Base-by-base conservation (phyloP, 495 filamentous ascomycete genomes). In the Penicillium flavigenum region DNA sequence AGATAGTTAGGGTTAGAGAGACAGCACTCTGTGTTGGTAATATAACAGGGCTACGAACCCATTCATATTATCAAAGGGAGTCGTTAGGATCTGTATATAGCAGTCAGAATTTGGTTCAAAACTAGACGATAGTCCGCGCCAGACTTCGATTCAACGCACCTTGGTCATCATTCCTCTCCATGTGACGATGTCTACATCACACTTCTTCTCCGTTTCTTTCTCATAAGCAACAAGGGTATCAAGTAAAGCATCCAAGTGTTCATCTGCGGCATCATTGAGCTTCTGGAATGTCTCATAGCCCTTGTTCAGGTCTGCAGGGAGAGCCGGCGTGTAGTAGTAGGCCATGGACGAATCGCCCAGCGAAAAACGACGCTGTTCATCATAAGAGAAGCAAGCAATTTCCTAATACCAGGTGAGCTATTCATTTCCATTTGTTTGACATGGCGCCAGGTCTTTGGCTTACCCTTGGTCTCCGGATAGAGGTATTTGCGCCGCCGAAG, bases 161-260 rank as follows among this genome's bases (percentile, higher is more conserved):
- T 97, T 99, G 54, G 94, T 98, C 89, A 99, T 90, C 91, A 99
- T 97, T 20, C 94, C 94, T 63, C 94, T 78, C 93, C 93, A 99
- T 0, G 93, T 97, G 46, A 98, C 81, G 44, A 99, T 68, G 58
- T 96, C 87, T 9, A 87, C 86, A 43, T 89, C 83, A 34, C 86
- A 86, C 65, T 76, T 84, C 63, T 83, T 81, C 10, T 80, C 81
- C 6, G 80, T 83, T 54, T 83, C 78, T 64, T 83, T 76, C 69
- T 98, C 94, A 36, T 88, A 75, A 39, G 79, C 79, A 20, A 84
- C 76, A 39, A 99, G 86, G 6, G 90, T 88, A 41, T 82, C 83
- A 34, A 99, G 76, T 20, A 99, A 73, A 49, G 86, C 84, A 75
- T 96, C 90, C 17, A 99, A 72, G 71, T 98, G 95, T 64, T 93